Conservation (phyloP, 768 basidiomycete species). For the Coprinopsis strossmayeri region DNA sequence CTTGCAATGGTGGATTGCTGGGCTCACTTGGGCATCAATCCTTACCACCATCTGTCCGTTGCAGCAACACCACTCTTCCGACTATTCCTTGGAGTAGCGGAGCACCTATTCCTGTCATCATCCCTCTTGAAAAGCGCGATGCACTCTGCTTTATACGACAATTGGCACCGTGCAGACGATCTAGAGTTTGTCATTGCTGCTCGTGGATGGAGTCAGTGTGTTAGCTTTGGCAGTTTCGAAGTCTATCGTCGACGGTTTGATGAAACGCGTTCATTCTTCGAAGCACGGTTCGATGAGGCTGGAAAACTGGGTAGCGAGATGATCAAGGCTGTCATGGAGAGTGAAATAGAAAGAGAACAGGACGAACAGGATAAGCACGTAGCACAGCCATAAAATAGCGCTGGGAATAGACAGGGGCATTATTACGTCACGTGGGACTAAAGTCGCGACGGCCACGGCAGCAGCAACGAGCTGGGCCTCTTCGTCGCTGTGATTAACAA, state of each 20-base stretch:
- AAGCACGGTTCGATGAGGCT: constrained; percentile 82
- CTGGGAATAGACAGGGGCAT: too few species aligned
- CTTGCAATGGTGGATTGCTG: constrained; percentile 99
- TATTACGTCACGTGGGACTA: too few species aligned
- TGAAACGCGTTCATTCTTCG: constrained; percentile 77
- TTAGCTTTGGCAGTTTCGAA: constrained; percentile 88
- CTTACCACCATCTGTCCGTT: constrained; percentile 84
- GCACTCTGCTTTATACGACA: constrained; percentile 67
- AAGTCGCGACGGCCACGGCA: too few species aligned
- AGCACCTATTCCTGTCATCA: constrained; percentile 81
- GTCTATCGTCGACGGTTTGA: constrained; percentile 77
- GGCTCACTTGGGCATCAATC: constrained; percentile 81
- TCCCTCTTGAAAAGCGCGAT: constrained; percentile 62
- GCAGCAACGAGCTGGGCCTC: too few species aligned
- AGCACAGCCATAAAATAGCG: too few species aligned
- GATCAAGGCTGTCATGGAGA: constrained; percentile 82
- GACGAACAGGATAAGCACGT: constrained; percentile 13
- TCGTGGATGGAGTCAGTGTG: constrained; percentile 93
- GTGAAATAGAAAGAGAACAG: constrained; percentile 34
- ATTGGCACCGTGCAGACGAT: constrained; percentile 81
- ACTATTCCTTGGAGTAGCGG: constrained; percentile 94
- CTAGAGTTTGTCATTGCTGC: constrained; percentile 92
- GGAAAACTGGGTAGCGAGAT: constrained; percentile 77
- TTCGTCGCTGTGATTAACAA: too few species aligned
- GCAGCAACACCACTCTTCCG: constrained; percentile 96